A percentile compares a stretch with the other conserved stretches of the same genome.
These are phyloP conservation scores for Fistulinella cinereoalba DNA, from an alignment of 1,284 basidiomycete genomes.

Conservation along the genomic window DNA sequence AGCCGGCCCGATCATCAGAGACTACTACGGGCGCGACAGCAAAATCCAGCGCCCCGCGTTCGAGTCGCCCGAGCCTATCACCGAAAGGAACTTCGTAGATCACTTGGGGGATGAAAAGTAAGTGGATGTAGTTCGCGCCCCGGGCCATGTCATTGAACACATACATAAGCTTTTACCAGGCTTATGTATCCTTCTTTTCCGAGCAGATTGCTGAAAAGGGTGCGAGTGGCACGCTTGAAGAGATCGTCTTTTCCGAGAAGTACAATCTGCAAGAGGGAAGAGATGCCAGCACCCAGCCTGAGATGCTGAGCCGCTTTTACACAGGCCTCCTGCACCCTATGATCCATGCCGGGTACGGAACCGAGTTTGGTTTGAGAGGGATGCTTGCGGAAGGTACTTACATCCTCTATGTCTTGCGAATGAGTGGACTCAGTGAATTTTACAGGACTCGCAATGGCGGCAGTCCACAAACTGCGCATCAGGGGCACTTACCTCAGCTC, in stretches of 20 bases:
- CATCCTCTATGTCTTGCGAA: not conserved
- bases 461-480: constrained; percentile 13
- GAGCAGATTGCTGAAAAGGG: constrained; percentile 44
- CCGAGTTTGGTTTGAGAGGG: constrained; percentile 33
- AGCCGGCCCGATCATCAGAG: constrained; percentile 33
- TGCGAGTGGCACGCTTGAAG: constrained; percentile 44
- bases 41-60: constrained; percentile 33
- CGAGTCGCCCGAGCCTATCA: constrained; percentile 39
- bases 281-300: constrained; percentile 17
- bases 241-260: constrained; percentile 54
- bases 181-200: constrained; percentile 58
- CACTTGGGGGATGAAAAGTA: constrained; percentile 44
- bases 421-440: not conserved
- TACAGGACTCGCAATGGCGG: constrained; percentile 28
- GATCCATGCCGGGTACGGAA: constrained; percentile 32
- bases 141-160: not conserved
- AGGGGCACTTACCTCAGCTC: constrained; percentile 23
- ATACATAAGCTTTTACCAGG: constrained; percentile 49
- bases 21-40: constrained; percentile 37
- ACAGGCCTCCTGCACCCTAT: constrained; percentile 23
- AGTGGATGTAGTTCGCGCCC: not conserved
- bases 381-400: constrained; percentile 31
- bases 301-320: constrained; percentile 29
- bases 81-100: constrained; percentile 40
- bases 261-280: constrained; percentile 41